Percentiles rank a stretch among this genome's conserved stretches.
phyloP scores from a whole-genome alignment of 2,329 filamentous ascomycete genomes.

The Claviceps sorghi region DNA sequence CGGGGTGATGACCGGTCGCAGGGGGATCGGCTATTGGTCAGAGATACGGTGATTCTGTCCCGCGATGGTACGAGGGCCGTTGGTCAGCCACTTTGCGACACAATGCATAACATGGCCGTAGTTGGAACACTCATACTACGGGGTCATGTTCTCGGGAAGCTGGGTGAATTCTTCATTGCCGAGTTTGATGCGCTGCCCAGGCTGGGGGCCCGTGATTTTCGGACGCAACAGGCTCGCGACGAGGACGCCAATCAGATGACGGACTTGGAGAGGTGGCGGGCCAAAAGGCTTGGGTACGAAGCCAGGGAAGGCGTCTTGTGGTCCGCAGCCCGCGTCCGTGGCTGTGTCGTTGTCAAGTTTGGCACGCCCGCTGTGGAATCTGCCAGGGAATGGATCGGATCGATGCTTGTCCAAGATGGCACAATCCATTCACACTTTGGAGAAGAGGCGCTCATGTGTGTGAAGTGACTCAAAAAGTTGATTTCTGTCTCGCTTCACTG shows the following conservation, averaged over 20 bases:
- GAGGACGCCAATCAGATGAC: conserved; percentile 22
- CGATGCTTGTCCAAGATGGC: conserved; percentile 60
- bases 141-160: conserved; percentile 50
- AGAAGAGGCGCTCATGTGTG: conserved; percentile 64
- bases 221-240: conserved; percentile 34
- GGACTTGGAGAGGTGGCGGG: conserved; percentile 37
- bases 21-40: conserved; percentile 52
- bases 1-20: conserved; percentile 16
- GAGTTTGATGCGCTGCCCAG: conserved; percentile 69
- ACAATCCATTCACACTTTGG: conserved; percentile 61
- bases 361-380: conserved; percentile 70
- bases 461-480: conserved; percentile 36
- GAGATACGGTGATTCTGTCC: conserved; percentile 70
- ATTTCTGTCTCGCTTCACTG: background rate
- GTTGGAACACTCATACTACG: conserved; percentile 76
- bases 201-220: conserved; percentile 70
- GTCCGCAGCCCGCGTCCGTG: conserved; percentile 67
- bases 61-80: conserved; percentile 28
- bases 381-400: conserved; percentile 63
- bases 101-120: conserved; percentile 62
- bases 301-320: conserved; percentile 50
- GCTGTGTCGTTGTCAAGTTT: conserved; percentile 85
- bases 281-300: conserved; percentile 42
- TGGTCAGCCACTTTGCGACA: conserved; percentile 32
- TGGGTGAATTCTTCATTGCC: conserved; percentile 61